Percentiles rank a stretch among this genome's conserved stretches.
Conservation (phyloP, 2,329 filamentous ascomycete species). For the Trematosphaeria pertusa region DNA sequence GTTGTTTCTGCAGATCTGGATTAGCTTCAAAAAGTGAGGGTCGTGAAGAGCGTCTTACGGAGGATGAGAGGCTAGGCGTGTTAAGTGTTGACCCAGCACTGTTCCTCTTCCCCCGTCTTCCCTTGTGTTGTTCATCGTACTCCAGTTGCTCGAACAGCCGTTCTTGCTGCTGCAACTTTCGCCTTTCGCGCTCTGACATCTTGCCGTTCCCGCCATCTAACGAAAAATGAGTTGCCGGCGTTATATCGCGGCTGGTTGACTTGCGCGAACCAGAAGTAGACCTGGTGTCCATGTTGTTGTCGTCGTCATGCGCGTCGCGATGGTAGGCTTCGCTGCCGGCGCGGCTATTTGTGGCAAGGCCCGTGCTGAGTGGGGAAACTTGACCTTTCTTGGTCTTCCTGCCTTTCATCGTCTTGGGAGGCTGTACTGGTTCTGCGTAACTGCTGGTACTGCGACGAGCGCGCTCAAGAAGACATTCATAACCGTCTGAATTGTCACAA, state of each 20-base stretch:
- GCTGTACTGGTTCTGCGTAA: slow-evolving; percentile 27
- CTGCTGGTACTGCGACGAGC: slow-evolving; percentile 40
- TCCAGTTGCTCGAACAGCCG: slow-evolving; percentile 68
- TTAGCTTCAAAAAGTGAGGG: slow-evolving; percentile 29
- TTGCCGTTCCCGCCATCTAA: slow-evolving; percentile 57
- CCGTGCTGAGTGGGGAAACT: slow-evolving; percentile 62
- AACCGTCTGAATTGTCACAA: slow-evolving; percentile 60
- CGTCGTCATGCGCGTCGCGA: slow-evolving; percentile 60
- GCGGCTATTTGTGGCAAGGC: slow-evolving; percentile 62
- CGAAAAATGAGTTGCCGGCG: slow-evolving; percentile 62
- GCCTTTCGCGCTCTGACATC: slow-evolving; percentile 67
- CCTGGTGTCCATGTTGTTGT: slow-evolving; percentile 60
- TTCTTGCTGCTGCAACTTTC: slow-evolving; percentile 68
- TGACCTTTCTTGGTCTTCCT: slow-evolving; percentile 59
- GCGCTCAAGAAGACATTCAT: slow-evolving; percentile 46
- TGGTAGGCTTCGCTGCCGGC: slow-evolving; percentile 65
- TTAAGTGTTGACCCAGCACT: slow-evolving; percentile 63
- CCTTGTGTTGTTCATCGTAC: slow-evolving; percentile 60
- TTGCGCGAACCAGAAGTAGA: slow-evolving; percentile 65
- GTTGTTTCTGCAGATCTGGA: slow-evolving; percentile 39
- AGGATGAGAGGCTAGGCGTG: slow-evolving; percentile 55
- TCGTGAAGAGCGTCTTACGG: slow-evolving; percentile 40
- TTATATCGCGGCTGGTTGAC: slow-evolving; percentile 66
- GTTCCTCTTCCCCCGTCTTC: slow-evolving; percentile 63
- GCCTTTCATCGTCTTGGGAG: slow-evolving; percentile 51